A percentile compares a stretch with the other conserved stretches of the same genome.
Evolutionary conservation across 805 yeast species (phyloP).

Genomic region (Wickerhamiella sergipiensis): DNA sequence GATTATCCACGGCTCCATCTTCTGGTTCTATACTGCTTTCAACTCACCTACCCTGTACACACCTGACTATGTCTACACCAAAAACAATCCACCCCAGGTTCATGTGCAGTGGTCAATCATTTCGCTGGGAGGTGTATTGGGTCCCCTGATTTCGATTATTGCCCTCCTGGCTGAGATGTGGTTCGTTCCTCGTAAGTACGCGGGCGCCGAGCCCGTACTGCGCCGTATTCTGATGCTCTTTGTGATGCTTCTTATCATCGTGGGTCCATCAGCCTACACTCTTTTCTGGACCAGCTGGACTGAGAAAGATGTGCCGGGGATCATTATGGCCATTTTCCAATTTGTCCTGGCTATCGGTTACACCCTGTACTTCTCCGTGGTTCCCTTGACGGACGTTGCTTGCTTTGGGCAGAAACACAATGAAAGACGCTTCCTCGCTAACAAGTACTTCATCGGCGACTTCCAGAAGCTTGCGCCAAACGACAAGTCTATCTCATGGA

Average conservation of each 20-base stretch:
- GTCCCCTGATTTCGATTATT: slow-evolving; percentile 40
- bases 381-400: slow-evolving; percentile 49
- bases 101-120: slow-evolving; percentile 44
- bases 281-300: slow-evolving; percentile 12
- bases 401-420: slow-evolving; percentile 23
- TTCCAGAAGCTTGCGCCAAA: slow-evolving; percentile 41
- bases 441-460: slow-evolving; percentile 44
- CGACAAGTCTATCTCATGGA: slow-evolving; percentile 46
- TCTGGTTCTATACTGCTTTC: slow-evolving; percentile 63
- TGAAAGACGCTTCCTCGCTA: slow-evolving; percentile 31
- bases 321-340: slow-evolving; percentile 38
- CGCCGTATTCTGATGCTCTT: slow-evolving; percentile 34
- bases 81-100: slow-evolving; percentile 40
- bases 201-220: slow-evolving; percentile 51
- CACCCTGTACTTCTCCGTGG: slow-evolving; percentile 42
- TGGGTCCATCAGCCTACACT: slow-evolving; percentile 12
- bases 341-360: slow-evolving; percentile 40
- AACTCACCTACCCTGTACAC: slow-evolving; percentile 62
- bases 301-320: slow-evolving; percentile 3
- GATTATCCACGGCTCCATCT: slow-evolving; percentile 60
- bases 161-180: slow-evolving; percentile 44
- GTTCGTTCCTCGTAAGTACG: slow-evolving; percentile 61
- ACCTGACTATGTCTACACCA: slow-evolving; percentile 36
- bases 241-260: slow-evolving; percentile 31
- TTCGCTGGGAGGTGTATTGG: slow-evolving; percentile 54